phyloP scores from a whole-genome alignment of 192 early-diverging fungal species.

The Rhizoclosmatium globosum region DNA sequence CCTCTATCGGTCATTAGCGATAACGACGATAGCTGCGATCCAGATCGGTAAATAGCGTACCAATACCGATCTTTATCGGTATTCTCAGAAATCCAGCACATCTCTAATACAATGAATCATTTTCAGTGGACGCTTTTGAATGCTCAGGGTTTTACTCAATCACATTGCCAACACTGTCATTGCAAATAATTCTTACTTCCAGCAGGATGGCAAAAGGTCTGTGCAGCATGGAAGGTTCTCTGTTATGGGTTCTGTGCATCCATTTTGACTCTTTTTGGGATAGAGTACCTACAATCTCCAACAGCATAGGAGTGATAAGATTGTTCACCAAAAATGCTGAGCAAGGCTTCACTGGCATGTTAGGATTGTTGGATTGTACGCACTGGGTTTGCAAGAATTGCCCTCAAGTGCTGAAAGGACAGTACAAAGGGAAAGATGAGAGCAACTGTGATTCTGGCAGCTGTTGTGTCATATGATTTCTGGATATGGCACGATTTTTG shows the following conservation, averaged over 20 bases:
- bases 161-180: not conserved
- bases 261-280: slow-evolving; percentile 4
- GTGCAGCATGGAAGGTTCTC: not conserved
- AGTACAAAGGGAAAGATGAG: not conserved
- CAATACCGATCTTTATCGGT: no score
- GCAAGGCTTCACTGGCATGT: slow-evolving; percentile 42
- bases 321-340: slow-evolving; percentile 36
- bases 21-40: no score
- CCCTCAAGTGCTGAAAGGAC: not conserved
- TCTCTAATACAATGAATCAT: not conserved
- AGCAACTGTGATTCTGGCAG: not conserved
- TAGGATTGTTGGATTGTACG: slow-evolving; percentile 42
- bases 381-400: slow-evolving; percentile 24
- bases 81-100: no score
- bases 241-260: slow-evolving; percentile 44
- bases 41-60: no score
- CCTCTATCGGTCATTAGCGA: no score
- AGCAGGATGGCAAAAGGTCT: not conserved
- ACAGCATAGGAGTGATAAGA: slow-evolving; percentile 42
- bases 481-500: slow-evolving; percentile 1
- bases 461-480: slow-evolving; percentile 2
- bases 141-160: not conserved
- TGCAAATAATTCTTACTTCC: not conserved
- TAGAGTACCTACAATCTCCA: slow-evolving; percentile 30
- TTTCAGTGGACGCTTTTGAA: not conserved